A percentile compares a stretch with the other conserved stretches of the same genome.
phyloP scores from a whole-genome alignment of 768 basidiomycete genomes.

The Tremella mesenterica region DNA sequence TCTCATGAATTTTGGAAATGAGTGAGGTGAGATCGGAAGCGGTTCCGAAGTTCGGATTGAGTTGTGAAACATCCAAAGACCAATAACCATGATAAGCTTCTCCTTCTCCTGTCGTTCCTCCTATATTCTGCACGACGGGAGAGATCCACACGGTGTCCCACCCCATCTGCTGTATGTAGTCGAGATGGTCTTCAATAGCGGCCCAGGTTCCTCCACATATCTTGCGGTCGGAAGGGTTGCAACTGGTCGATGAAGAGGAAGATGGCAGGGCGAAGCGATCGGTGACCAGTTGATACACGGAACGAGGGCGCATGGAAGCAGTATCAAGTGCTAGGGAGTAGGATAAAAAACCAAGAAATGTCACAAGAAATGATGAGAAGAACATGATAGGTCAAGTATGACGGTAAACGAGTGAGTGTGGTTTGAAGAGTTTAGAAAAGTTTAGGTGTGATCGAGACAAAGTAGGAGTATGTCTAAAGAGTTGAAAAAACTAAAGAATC shows the following conservation, averaged over 20 bases:
- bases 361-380: neutral
- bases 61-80: conserved; percentile 48
- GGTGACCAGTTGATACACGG: conserved; percentile 73
- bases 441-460: too few species aligned
- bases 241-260: conserved; percentile 43
- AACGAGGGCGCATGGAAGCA: conserved; percentile 63
- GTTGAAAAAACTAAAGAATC: too few species aligned
- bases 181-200: conserved; percentile 63
- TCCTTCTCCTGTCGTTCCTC: conserved; percentile 49
- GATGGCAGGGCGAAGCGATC: conserved; percentile 64
- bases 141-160: conserved; percentile 83
- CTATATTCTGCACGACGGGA: conserved; percentile 68
- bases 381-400: neutral
- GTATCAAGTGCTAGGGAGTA: conserved; percentile 39
- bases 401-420: too few species aligned
- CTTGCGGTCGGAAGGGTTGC: conserved; percentile 11
- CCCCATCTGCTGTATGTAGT: conserved; percentile 73
- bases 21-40: conserved; percentile 63
- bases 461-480: too few species aligned
- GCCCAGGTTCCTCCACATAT: conserved; percentile 83
- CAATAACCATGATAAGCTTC: conserved; percentile 78
- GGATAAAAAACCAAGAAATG: too few species aligned
- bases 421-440: too few species aligned
- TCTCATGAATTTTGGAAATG: conserved; percentile 57
- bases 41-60: conserved; percentile 63